Percentiles rank a stretch among this genome's conserved stretches.
Conservation (phyloP, 2,329 filamentous ascomycete species). For the Diaporthe destruens region DNA sequence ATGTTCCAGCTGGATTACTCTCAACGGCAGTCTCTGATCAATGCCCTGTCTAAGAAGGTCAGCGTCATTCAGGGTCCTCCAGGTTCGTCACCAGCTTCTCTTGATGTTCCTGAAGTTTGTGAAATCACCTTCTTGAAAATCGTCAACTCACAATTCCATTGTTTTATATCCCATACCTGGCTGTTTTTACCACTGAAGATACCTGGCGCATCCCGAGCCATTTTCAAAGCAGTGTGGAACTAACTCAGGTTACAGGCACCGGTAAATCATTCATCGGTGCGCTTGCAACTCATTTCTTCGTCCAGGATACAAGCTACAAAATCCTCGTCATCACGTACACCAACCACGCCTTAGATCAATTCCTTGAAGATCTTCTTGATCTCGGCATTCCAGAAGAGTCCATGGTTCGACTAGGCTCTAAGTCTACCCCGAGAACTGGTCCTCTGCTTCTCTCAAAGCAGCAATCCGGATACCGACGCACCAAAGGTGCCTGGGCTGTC, state of each 20-base stretch:
- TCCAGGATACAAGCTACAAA: conserved; percentile 60
- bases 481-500: conserved; percentile 52
- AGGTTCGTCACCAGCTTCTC: conserved; percentile 54
- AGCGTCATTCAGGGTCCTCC: conserved; percentile 80
- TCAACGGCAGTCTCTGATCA: conserved; percentile 68
- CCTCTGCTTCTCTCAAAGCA: conserved; percentile 60
- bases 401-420: conserved; percentile 75
- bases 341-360: conserved; percentile 76
- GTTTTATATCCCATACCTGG: background rate
- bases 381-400: conserved; percentile 62
- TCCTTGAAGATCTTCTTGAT: conserved; percentile 72
- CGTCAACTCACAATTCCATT: background rate
- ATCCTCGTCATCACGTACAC: conserved; percentile 78
- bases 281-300: conserved; percentile 68
- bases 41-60: conserved; percentile 65
- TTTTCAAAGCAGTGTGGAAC: background rate
- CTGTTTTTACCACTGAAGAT: background rate
- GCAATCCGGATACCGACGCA: conserved; percentile 49
- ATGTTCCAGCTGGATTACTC: conserved; percentile 53
- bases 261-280: conserved; percentile 83
- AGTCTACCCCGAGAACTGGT: conserved; percentile 63
- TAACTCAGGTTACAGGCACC: conserved; percentile 63
- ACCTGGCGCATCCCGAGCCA: background rate
- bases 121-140: too few relatives aligned
- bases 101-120: too few relatives aligned